A percentile compares a stretch with the other conserved stretches of the same genome.
phyloP scores from a whole-genome alignment of 2,329 filamentous ascomycete species.

The Epichloe typhina region DNA sequence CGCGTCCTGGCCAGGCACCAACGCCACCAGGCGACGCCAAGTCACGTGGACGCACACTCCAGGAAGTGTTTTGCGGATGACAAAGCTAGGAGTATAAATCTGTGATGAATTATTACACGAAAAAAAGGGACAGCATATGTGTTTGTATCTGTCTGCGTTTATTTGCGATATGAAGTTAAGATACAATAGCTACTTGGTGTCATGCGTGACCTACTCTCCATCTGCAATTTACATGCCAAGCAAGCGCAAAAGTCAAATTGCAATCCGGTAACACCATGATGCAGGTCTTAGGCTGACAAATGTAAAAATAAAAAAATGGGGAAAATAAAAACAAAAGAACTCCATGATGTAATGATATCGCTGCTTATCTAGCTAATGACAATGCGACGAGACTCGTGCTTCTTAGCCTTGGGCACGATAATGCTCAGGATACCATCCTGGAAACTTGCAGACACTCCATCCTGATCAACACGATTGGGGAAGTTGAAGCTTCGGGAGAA shows the following conservation, averaged over 20 bases:
- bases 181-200: background rate
- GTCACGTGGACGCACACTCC: slow-evolving; percentile 18
- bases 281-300: background rate
- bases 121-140: no score
- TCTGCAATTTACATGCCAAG: background rate
- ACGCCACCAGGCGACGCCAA: slow-evolving; percentile 21
- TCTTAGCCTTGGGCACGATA: slow-evolving; percentile 52
- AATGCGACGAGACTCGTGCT: slow-evolving; percentile 43
- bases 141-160: background rate
- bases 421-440: slow-evolving; percentile 54
- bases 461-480: slow-evolving; percentile 48
- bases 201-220: background rate
- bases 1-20: slow-evolving; percentile 21
- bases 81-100: no score
- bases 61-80: background rate
- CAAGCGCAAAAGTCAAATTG: background rate
- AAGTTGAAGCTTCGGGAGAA: slow-evolving; percentile 59
- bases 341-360: background rate
- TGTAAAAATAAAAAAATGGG: background rate
- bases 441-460: slow-evolving; percentile 46
- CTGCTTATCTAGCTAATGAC: slow-evolving; percentile 30
- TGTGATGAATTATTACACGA: no score
- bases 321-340: background rate
- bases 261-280: slow-evolving; percentile 1
- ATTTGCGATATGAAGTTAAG: background rate